A percentile compares a stretch with the other conserved stretches of the same genome.
These are phyloP conservation scores for Anisodus tanguticus DNA, from an alignment of 257 asterid genomes.

Conservation along the genomic window DNA sequence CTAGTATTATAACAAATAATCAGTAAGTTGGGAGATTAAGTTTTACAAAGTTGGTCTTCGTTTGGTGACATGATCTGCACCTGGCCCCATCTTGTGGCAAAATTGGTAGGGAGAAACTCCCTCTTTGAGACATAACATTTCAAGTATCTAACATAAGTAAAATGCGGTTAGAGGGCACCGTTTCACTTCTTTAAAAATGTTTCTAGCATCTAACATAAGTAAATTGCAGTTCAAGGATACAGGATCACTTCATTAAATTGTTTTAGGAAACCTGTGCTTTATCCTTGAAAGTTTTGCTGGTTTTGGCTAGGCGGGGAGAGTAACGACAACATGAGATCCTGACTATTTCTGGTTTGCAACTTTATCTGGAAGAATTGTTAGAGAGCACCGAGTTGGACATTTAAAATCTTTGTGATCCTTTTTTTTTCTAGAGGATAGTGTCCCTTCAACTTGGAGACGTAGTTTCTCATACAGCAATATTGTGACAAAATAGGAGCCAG, in stretches of 20 bases:
- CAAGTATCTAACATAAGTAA: constrained; percentile 15
- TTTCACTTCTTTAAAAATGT: neutral
- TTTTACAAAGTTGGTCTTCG: constrained; percentile 15
- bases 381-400: neutral
- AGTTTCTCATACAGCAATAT: neutral
- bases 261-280: constrained; percentile 22
- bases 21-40: neutral
- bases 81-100: neutral
- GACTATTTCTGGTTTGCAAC: constrained; percentile 23
- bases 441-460: constrained; percentile 20
- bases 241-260: neutral
- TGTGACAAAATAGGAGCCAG: neutral
- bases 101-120: neutral
- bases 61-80: constrained; percentile 21
- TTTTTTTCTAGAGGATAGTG: neutral
- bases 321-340: constrained; percentile 18
- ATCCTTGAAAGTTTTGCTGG: neutral
- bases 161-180: neutral
- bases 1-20: neutral
- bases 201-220: constrained; percentile 17
- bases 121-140: neutral
- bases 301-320: neutral
- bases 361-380: constrained; percentile 3
- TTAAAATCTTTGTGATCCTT: constrained; percentile 14
- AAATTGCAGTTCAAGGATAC: constrained; percentile 13